Base-by-base conservation (phyloP, 208 protist genomes). In the Porcisia deanei region DNA sequence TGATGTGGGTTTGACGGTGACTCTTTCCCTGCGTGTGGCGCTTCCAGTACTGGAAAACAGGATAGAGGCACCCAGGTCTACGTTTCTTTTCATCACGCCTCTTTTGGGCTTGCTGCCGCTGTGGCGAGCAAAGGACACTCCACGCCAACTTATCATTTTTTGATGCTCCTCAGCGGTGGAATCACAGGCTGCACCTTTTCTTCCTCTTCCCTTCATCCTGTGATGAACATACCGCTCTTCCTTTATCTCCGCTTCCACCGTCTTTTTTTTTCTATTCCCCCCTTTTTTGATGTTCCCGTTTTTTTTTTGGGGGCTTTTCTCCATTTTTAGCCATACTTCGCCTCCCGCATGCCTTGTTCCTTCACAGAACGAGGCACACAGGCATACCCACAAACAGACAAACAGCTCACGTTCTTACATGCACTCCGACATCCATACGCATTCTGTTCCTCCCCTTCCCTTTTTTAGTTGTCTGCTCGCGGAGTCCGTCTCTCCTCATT, bases 181-280 rank as follows among this genome's bases (percentile, higher is more conserved):
- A 34, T 8, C 22, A 20, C 63, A 34, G 63, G 41, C 47, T 1
- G 39, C 41, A 52, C 41, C 63, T 25, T 67, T 12, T 47, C 22
- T 43, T 16, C 10, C 47, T 52, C 47, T 12, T 52, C 47, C 47
- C 10, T 43, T n/a, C 6, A 39, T 20, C 37, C 18, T 73, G 52
- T 10, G 22, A n/a, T 58, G 52, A 7, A n/a, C 54, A 20, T 20
- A n/a, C 52, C 61, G 39, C 37, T 57, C 30, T 47, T 57, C 75
- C 52, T 80, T 47, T 73, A 39, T 69, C 53, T 63, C n/a, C 8
- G 41, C 66, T 1, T 53, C 25, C 25, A 25, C 49, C 47, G 43
- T n/a, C 49, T 41, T 49, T 37, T 1, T n/a, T 4, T 41, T 41
- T 41, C 25, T 18, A 16, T 41, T 10, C 30, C 30, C 66, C 25